Evolutionary conservation across 257 asterid species (phyloP), one percentile per base, ranked within the genome.

Genomic region (Anisodus tanguticus): DNA sequence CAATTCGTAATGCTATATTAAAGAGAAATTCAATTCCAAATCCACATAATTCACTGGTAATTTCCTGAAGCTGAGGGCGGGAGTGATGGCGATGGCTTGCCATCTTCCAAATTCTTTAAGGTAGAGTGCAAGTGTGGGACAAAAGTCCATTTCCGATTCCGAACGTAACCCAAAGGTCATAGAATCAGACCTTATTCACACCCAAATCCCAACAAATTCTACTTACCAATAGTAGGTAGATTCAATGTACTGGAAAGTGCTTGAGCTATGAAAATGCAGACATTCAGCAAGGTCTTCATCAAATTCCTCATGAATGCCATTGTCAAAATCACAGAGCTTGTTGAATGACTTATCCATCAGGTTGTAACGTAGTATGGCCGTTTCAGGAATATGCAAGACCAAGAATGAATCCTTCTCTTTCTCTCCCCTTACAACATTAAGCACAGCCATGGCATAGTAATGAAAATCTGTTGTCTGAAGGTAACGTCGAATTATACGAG

Each of bases 351-450:
- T 74, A 22, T 19, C 7, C 6, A 53, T 22, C 19, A 49, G 8
- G 59, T 74, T 74, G 60, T 74, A 49, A 74, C 80, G 43, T 22
- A 74, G 12, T 47, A 49, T 22, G 8, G 16, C 62, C 80, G 19
- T 49, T 74, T 35, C 59, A n/a, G 59, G 41, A 19, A 47, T 72
- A 47, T 72, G 80, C 80, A 47, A 72, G 8, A 47, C 7, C 19
- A 72, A 74, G 60, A 74, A 74, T 19, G 62, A 19, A 74, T 74
- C 80, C 43, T 19, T 60, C 8, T 69, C 76, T 68, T 39, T 69
- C 5, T 69, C 78, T 69, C 54, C 80, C 6, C 80, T 74, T 49
- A 74, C 80, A 74, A 74, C 62, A 74, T 11, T 7, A 19, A 57
- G 1, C 64, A 51, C 63, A 49, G 7, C 43, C 43, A 74, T 74